Conservation (phyloP, 441 rosid species). For the Populus hybrid region DNA sequence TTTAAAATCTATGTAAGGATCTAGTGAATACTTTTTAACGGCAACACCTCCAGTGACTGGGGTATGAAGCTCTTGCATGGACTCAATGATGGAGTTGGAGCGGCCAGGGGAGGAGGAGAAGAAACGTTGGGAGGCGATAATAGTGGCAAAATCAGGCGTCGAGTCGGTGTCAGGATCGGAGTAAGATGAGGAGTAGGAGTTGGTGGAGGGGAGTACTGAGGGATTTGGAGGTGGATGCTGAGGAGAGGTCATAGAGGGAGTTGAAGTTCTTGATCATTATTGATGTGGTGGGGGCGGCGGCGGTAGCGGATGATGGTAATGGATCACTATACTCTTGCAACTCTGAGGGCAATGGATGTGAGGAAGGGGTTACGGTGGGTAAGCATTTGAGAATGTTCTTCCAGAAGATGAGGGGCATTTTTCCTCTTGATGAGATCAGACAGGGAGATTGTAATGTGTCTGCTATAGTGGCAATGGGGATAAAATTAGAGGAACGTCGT, state of each 20-base stretch:
- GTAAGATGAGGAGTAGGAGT: conserved; percentile 32
- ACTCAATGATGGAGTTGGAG: conserved; percentile 79
- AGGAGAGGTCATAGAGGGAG: conserved; percentile 38
- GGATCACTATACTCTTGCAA: conserved; percentile 17
- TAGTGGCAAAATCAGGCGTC: conserved; percentile 54
- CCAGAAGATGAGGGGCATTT: conserved; percentile 55
- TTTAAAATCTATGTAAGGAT: conserved; percentile 73
- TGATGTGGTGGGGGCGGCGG: conserved; percentile 16
- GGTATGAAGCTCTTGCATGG: conserved; percentile 21
- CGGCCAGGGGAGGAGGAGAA: conserved; percentile 90
- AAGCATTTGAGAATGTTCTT: conserved; percentile 49
- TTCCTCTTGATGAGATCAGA: neutral
- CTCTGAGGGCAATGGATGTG: conserved; percentile 21
- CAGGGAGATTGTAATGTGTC: neutral
- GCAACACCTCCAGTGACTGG: conserved; percentile 52
- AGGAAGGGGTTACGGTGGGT: conserved; percentile 27
- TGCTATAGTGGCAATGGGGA: neutral
- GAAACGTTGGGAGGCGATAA: conserved; percentile 83
- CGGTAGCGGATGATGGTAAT: neutral
- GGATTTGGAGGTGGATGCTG: conserved; percentile 45
- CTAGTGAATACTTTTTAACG: conserved; percentile 58
- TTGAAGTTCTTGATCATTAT: conserved; percentile 46
- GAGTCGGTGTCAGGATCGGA: conserved; percentile 41
- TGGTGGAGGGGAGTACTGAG: conserved; percentile 30
- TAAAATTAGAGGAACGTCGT: neutral